phyloP scores from a whole-genome alignment of 805 yeast species.

The Kluyveromyces dobzhanskii region DNA sequence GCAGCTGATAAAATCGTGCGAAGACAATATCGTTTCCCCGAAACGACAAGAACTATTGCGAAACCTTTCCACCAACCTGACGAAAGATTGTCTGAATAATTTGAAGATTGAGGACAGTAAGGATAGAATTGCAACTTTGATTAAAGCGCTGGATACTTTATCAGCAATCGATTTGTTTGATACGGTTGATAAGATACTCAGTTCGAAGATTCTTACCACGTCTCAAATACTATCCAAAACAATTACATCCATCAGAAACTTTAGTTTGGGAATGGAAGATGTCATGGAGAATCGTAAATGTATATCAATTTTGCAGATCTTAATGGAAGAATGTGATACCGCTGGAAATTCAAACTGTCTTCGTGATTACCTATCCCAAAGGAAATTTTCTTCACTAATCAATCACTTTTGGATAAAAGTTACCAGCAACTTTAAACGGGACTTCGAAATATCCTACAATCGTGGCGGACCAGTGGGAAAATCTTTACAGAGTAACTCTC shows the following conservation, averaged over 20 bases:
- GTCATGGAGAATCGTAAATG: conserved; percentile 11
- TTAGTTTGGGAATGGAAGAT: conserved; percentile 19
- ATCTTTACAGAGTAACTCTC: conserved; percentile 16
- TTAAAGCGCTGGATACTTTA: conserved; percentile 13
- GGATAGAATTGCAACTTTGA: conserved; percentile 8
- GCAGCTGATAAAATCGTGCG: conserved; percentile 20
- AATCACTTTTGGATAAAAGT: conserved; percentile 23
- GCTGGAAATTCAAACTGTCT: conserved; percentile 12
- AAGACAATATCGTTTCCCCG: conserved; percentile 12
- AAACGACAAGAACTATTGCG: conserved; percentile 17
- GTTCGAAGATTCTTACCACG: conserved; percentile 12
- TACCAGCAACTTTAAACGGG: conserved; percentile 19
- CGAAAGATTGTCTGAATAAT: conserved; percentile 11
- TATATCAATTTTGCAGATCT: conserved; percentile 12
- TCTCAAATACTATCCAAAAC: conserved; percentile 19
- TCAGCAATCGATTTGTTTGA: conserved; percentile 19
- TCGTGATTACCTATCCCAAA: conserved; percentile 14
- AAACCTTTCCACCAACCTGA: conserved; percentile 11
- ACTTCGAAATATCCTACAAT: conserved; percentile 24
- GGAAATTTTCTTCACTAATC: conserved; percentile 5
- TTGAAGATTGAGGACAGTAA: conserved; percentile 7
- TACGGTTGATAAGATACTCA: conserved; percentile 18
- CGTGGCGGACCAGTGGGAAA: conserved; percentile 32
- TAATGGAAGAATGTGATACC: conserved; percentile 11
- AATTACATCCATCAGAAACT: conserved; percentile 23